Evolutionary conservation across 495 filamentous ascomycete species (phyloP).

Genomic region (Pseudoneurospora amorphoporcata): DNA sequence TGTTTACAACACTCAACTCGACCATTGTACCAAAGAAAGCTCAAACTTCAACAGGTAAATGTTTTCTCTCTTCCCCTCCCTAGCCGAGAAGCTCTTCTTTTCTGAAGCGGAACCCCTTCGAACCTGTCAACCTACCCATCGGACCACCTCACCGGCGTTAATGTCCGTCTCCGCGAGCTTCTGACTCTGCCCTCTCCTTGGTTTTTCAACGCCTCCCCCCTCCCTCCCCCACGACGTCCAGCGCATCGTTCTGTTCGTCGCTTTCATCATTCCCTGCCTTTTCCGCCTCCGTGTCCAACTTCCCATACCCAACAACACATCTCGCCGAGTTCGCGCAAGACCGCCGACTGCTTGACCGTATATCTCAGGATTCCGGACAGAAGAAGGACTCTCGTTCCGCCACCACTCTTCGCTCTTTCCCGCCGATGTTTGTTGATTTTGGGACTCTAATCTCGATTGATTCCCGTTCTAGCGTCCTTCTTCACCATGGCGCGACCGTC

Average conservation of each 20-base stretch:
- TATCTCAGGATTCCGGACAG: neutral
- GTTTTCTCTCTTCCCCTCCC: neutral
- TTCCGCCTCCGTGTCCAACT: neutral
- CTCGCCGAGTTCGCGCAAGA: neutral
- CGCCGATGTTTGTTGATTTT: neutral
- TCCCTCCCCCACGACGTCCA: neutral
- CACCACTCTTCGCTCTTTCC: neutral
- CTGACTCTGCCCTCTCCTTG: neutral
- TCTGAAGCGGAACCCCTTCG: neutral
- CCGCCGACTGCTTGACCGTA: neutral
- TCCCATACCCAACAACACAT: neutral
- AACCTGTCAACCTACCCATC: neutral
- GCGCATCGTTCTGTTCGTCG: neutral
- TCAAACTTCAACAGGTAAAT: neutral
- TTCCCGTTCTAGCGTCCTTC: neutral
- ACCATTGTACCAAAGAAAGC: neutral
- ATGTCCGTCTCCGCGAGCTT: neutral
- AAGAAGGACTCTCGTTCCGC: neutral
- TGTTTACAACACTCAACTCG: neutral
- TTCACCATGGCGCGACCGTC: neutral
- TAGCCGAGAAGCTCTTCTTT: neutral
- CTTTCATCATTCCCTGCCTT: neutral
- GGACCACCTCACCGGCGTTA: neutral
- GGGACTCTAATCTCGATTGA: neutral
- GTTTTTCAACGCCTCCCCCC: neutral